phyloP scores from a whole-genome alignment of 1,139 yeast genomes.

The Pneumocystis jirovecii region DNA sequence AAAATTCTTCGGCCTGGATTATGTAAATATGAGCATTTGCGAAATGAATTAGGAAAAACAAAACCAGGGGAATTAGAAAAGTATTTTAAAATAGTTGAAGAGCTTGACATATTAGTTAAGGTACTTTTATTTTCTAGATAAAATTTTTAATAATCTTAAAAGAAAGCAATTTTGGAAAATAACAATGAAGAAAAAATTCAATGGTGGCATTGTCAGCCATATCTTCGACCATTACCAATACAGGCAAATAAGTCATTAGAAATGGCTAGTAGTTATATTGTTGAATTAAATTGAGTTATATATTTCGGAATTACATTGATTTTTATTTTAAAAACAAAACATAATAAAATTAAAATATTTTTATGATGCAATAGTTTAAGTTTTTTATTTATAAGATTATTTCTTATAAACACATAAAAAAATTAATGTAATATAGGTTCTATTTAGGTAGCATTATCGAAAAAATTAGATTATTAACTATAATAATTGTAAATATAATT shows the following conservation, averaged over 20 bases:
- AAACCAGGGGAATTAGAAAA: slow-evolving; percentile 14
- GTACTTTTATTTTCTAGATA: slow-evolving; percentile 39
- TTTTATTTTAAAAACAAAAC: not conserved
- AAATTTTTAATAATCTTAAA: slow-evolving; percentile 28
- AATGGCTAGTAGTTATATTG: slow-evolving; percentile 2
- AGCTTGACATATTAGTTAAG: slow-evolving; percentile 55
- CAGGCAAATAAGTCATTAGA: slow-evolving; percentile 11
- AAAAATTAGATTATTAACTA: not conserved
- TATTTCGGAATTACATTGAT: not conserved
- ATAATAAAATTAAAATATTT: not conserved
- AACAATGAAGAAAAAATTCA: slow-evolving; percentile 89
- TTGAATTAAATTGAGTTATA: not conserved
- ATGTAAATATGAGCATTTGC: slow-evolving; percentile 47
- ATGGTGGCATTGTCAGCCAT: slow-evolving; percentile 94
- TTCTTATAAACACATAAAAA: not conserved
- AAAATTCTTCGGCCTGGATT: slow-evolving; percentile 69
- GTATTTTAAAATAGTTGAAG: slow-evolving; percentile 40
- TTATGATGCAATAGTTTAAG: not conserved
- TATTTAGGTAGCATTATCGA: not conserved
- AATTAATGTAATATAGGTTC: not conserved
- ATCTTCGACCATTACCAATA: slow-evolving; percentile 76
- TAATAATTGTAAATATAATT: not conserved
- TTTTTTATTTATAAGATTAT: not conserved
- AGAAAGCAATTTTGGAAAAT: slow-evolving; percentile 25
- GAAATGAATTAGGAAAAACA: slow-evolving; percentile 53